Evolutionary conservation across 2,329 filamentous ascomycete genomes (phyloP), one percentile per base, ranked within the genome.

Genomic region (Aspergillus quadricinctus): DNA sequence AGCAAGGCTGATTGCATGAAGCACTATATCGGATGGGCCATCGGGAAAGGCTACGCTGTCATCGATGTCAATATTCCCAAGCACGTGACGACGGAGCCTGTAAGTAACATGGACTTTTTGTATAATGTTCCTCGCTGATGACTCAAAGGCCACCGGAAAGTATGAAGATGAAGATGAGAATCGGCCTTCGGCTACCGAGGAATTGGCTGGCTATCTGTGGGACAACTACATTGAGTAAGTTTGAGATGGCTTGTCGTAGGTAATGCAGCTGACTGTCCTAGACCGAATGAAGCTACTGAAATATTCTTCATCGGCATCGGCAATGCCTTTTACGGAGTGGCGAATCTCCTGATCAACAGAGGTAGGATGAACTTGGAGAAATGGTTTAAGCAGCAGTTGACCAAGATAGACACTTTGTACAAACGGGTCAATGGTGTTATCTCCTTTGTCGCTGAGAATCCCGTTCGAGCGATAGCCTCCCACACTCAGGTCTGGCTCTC

Each of bases 21-120:
- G 67, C 83, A 86, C 28, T 97, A 96, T 71, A 85, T 97, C 61
- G 86, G 88, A 57, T 96, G 92, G 91, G 91, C 91, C 0, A 74
- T 87, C 21, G 76, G 81, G n/a, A 83, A 90, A 56, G 85, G 83
- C 17, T 96, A 93, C 66, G 90, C 86, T 1, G 85, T 97, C 23
- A 88, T 99, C 65, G 94, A 99, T 70, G 84, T 96, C 57, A 97
- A 97, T 62, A 82, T 99, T 2, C 93, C 93, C 0, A 88, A 87
- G 61, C 85, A 92, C 65, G 80, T 92, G 50, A 87, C 87, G 1
- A 80, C 82, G 21, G 78, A 84, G 43, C 82, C 86, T 61, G 85
- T 87, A 72, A 67, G 74, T 65, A n/a, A 35, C 17, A 5, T 28
- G 9, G 25, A 25, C 28, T 23, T 43, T 4, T 35, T 59, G 14